phyloP scores from a whole-genome alignment of 2,329 filamentous ascomycete species.

The Pestalotiopsis sp. region DNA sequence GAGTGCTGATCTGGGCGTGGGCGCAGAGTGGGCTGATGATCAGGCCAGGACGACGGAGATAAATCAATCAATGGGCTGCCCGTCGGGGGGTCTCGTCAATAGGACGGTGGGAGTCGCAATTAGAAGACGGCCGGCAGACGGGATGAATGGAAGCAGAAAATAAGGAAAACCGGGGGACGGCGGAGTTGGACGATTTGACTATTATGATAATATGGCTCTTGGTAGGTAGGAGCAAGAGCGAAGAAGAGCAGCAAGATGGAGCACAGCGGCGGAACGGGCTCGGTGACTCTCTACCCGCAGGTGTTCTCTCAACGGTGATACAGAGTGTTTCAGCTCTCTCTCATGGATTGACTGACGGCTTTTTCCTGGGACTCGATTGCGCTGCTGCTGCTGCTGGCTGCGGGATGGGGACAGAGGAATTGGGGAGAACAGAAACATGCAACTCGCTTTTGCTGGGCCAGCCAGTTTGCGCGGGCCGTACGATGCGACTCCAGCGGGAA shows the following conservation, averaged over 20 bases:
- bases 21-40: slow-evolving; percentile 17
- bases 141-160: not conserved
- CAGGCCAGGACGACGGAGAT: slow-evolving; percentile 13
- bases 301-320: not conserved
- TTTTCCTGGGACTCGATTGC: not conserved
- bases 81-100: not conserved
- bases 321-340: not conserved
- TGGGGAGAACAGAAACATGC: not conserved
- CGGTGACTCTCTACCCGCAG: not conserved
- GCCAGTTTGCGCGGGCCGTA: slow-evolving; percentile 2
- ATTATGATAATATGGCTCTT: not conserved
- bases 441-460: not conserved
- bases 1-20: not conserved
- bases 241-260: not conserved
- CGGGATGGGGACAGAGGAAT: not conserved
- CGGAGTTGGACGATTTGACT: not conserved
- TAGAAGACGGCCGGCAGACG: not conserved
- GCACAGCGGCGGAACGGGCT: not conserved
- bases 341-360: not conserved
- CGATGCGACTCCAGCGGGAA: slow-evolving; percentile 8
- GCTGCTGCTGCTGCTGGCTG: not conserved
- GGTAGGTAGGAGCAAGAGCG: not conserved
- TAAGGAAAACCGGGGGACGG: not conserved
- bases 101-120: slow-evolving; percentile 3
- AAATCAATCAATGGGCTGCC: slow-evolving; percentile 5